Base-by-base conservation (phyloP, 306 rosid genomes). In the Urtica urens region DNA sequence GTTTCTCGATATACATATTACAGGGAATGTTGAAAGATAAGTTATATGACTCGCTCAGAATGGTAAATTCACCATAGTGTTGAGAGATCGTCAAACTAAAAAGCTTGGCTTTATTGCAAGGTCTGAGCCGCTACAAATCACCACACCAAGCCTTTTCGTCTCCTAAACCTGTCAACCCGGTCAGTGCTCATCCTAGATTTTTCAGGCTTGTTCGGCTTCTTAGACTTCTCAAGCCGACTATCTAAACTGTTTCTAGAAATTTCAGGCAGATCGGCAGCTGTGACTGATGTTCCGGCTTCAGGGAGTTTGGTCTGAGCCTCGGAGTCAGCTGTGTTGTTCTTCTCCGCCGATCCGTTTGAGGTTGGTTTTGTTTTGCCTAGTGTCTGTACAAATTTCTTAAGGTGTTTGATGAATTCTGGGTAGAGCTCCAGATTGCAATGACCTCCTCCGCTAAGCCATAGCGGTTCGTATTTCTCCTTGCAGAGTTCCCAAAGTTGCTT, bases 161-260 rank as follows among this genome's bases (percentile, higher is more conserved):
- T 72, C 73, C 88, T 80, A 76, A 83, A 83, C 66, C 93, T 80
- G 74, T 87, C 88, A 24, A 76, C 93, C 28, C 63, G 86, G 71
- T 87, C 96, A 21, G 94, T 87, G 76, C 96, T 87, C 96, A 87
- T 87, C 46, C 94, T 84, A 58, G 96, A 88, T 56, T 88, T 88
- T 60, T 83, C 94, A 0, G 83, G 86, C 72, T 78, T 76, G 60
- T 70, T 73, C 13, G 87, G 46, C 65, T 67, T 78, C 68, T 77
- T 83, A 19, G 88, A 73, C 79, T 83, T 87, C 75, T 87, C 83
- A 10, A 88, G 94, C 31, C 93, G 78, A 62, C 96, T 88, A 76
- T 88, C 94, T 78, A 83, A 81, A 76, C 96, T 88, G 95, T 88
- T 88, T 55, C 96, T 77, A 67, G 94, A 83, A 67, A 79, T 82